Conservation (phyloP, 2,329 filamentous ascomycete genomes). For the Aureobasidium lini region DNA sequence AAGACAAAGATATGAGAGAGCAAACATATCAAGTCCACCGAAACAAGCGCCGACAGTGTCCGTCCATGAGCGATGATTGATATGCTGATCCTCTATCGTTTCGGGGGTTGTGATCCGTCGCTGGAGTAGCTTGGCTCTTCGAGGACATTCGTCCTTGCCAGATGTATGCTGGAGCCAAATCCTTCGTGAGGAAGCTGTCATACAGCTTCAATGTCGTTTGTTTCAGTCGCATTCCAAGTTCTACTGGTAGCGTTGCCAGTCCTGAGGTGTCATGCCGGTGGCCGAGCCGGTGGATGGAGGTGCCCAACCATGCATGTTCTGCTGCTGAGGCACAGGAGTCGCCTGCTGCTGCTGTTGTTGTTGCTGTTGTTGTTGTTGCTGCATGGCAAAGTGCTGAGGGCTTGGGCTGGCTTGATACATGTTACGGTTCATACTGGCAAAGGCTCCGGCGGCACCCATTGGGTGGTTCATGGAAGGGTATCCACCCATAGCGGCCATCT, state of each 20-base stretch:
- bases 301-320: constrained; percentile 46
- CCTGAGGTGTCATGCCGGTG: constrained; percentile 31
- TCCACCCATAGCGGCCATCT: constrained; percentile 35
- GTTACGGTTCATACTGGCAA: constrained; percentile 40
- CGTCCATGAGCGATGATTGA: no score
- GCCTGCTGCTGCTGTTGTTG: constrained; percentile 22
- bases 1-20: neutral
- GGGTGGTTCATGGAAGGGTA: constrained; percentile 39
- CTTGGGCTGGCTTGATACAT: constrained; percentile 44
- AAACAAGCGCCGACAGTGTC: no score
- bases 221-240: neutral
- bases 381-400: constrained; percentile 35
- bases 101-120: no score
- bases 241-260: constrained; percentile 26
- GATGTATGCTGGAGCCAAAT: no score
- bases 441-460: constrained; percentile 36
- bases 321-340: constrained; percentile 33
- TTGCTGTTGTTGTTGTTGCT: constrained; percentile 30
- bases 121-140: no score
- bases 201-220: neutral
- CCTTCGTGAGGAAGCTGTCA: no score
- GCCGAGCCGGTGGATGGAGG: constrained; percentile 29
- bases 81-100: no score
- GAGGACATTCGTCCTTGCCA: no score
- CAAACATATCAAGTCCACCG: neutral